Conservation (phyloP, 306 rosid species). For the Vigna nakashimae region DNA sequence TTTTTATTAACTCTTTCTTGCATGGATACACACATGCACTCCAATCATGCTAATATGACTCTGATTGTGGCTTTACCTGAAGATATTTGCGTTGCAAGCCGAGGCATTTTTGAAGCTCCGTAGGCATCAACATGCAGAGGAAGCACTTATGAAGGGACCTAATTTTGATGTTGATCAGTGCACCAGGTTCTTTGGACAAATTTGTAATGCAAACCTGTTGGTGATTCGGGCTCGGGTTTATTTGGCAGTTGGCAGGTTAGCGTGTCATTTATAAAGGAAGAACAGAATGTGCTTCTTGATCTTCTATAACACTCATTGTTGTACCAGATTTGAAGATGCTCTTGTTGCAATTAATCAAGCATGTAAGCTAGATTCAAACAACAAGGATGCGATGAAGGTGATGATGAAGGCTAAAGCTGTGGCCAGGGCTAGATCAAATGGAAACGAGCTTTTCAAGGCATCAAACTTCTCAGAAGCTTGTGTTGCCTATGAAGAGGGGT, state of each 20-base stretch:
- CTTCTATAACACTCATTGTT: background rate
- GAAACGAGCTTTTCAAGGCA: conserved; percentile 70
- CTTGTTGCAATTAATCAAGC: conserved; percentile 62
- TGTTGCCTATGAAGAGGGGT: conserved; percentile 75
- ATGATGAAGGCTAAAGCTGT: conserved; percentile 57
- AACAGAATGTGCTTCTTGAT: conserved; percentile 4
- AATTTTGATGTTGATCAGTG: conserved; percentile 65
- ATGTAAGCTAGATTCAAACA: conserved; percentile 63
- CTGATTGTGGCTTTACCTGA: conserved; percentile 29
- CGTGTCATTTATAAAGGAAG: background rate
- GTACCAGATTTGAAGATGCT: conserved; percentile 70
- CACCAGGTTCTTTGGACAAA: conserved; percentile 72
- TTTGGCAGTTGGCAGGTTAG: conserved; percentile 73
- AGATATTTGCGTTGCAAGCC: conserved; percentile 82
- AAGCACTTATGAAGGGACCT: conserved; percentile 63
- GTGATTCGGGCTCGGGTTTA: conserved; percentile 63
- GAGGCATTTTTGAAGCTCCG: conserved; percentile 79
- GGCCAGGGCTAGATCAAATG: conserved; percentile 65
- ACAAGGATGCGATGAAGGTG: conserved; percentile 55
- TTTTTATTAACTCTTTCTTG: background rate
- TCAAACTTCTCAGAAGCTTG: conserved; percentile 71
- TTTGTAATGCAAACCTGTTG: conserved; percentile 62
- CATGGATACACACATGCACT: background rate
- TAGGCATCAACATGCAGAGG: conserved; percentile 79
- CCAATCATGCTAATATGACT: conserved; percentile 7